These are phyloP conservation scores for Erodium trifolium DNA, from an alignment of 441 rosid genomes.

Conservation along the genomic window DNA sequence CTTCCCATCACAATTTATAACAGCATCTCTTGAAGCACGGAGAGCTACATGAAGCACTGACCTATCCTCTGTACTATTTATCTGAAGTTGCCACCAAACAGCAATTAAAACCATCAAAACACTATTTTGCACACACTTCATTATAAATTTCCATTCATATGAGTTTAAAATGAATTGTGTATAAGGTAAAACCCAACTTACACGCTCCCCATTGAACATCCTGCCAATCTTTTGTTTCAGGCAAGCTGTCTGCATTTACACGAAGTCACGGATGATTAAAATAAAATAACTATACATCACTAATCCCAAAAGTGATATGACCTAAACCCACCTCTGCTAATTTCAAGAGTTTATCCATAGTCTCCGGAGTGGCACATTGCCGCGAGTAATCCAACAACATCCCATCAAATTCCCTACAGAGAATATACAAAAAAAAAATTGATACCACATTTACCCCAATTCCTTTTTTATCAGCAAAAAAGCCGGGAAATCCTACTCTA, in stretches of 20 bases:
- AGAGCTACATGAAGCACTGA: conserved; percentile 94
- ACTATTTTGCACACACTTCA: too few species aligned
- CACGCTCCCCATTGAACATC: conserved; percentile 78
- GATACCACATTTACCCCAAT: not conserved
- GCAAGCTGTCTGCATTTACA: conserved; percentile 47
- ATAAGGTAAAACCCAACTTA: conserved; percentile 29
- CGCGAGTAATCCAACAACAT: conserved; percentile 68
- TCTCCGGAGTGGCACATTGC: conserved; percentile 59
- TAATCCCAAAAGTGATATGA: conserved; percentile 11
- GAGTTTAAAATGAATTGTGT: not conserved
- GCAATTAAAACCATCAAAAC: conserved; percentile 6
- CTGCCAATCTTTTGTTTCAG: conserved; percentile 59
- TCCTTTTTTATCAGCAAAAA: too few species aligned
- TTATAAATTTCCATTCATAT: too few species aligned
- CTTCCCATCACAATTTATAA: conserved; percentile 66
- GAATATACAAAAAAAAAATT: conserved; percentile 12
- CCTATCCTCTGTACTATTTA: conserved; percentile 85
- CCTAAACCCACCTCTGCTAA: conserved; percentile 61
- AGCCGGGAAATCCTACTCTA: too few species aligned
- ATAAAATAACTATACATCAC: not conserved
- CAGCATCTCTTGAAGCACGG: conserved; percentile 76
- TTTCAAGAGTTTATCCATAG: conserved; percentile 51
- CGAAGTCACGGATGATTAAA: conserved; percentile 7
- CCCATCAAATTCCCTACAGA: conserved; percentile 62
- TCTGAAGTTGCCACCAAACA: conserved; percentile 37